Evolutionary conservation across 1,139 yeast species (phyloP).

Genomic region (Hemisphaericaspora subhashii): DNA sequence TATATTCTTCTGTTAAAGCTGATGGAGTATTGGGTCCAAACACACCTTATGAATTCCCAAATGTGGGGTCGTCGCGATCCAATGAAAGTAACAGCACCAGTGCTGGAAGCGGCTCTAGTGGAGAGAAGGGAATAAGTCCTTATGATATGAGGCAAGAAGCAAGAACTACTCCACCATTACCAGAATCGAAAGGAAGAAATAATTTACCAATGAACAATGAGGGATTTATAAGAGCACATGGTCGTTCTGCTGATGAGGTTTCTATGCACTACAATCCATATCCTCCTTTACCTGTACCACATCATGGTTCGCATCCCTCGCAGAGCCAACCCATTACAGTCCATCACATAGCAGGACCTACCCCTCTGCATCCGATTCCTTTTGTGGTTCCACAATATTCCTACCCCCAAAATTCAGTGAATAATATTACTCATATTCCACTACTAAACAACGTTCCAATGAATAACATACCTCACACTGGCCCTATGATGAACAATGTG

Average conservation of each 20-base stretch:
- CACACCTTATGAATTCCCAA: neutral
- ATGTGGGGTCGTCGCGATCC: neutral
- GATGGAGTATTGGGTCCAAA: neutral
- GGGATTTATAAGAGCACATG: neutral
- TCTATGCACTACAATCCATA: neutral
- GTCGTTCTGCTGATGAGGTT: neutral
- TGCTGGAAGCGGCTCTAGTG: neutral
- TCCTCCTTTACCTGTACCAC: neutral
- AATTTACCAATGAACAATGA: neutral
- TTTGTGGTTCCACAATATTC: neutral
- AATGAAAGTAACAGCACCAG: neutral
- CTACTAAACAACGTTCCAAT: neutral
- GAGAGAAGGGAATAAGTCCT: neutral
- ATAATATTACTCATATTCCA: neutral
- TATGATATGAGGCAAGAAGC: neutral
- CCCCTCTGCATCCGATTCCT: constrained; percentile 1
- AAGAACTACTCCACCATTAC: constrained; percentile 1
- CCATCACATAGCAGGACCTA: constrained; percentile 1
- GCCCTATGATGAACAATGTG: neutral
- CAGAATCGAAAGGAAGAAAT: neutral
- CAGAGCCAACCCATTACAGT: neutral
- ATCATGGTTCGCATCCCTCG: neutral
- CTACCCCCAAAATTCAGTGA: neutral
- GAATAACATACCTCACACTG: neutral
- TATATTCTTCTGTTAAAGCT: neutral